These are phyloP conservation scores for Chiua virens DNA, from an alignment of 768 basidiomycete genomes.

Conservation along the genomic window DNA sequence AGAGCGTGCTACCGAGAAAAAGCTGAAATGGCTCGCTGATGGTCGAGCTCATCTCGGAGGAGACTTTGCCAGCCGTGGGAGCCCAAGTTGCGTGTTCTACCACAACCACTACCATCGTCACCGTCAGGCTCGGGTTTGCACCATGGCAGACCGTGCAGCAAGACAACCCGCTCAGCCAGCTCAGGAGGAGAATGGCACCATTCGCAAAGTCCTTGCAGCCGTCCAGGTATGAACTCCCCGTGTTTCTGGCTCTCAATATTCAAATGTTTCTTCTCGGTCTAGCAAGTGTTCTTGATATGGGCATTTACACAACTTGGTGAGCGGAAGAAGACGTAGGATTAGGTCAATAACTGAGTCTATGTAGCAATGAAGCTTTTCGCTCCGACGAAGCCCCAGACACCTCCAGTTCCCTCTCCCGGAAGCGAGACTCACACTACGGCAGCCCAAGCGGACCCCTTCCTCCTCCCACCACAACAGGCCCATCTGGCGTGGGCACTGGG, in stretches of 20 bases:
- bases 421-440: slow-evolving; percentile 11
- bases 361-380: slow-evolving; percentile 47
- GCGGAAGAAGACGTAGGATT: slow-evolving; percentile 15
- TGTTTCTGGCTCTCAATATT: slow-evolving; percentile 5
- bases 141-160: slow-evolving; percentile 26
- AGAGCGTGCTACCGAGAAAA: slow-evolving; percentile 22
- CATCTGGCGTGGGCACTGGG: slow-evolving; percentile 61
- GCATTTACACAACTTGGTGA: slow-evolving; percentile 64
- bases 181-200: slow-evolving; percentile 35
- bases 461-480: slow-evolving; percentile 55
- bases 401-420: slow-evolving; percentile 28
- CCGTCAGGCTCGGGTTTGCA: slow-evolving; percentile 2
- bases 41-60: slow-evolving; percentile 28
- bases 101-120: slow-evolving; percentile 4
- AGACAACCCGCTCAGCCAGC: slow-evolving; percentile 20
- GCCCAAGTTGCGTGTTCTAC: slow-evolving; percentile 5
- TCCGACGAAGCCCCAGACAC: slow-evolving; percentile 35
- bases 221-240: slow-evolving; percentile 46
- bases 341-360: background rate
- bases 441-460: slow-evolving; percentile 43
- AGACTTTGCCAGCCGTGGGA: slow-evolving; percentile 20
- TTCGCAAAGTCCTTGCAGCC: slow-evolving; percentile 37
- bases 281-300: slow-evolving; percentile 74
- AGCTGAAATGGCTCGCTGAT: slow-evolving; percentile 33
- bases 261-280: slow-evolving; percentile 5